A percentile compares a stretch with the other conserved stretches of the same genome.
Evolutionary conservation across 2,329 filamentous ascomycete species (phyloP).

Genomic region (Penicillium sp.): DNA sequence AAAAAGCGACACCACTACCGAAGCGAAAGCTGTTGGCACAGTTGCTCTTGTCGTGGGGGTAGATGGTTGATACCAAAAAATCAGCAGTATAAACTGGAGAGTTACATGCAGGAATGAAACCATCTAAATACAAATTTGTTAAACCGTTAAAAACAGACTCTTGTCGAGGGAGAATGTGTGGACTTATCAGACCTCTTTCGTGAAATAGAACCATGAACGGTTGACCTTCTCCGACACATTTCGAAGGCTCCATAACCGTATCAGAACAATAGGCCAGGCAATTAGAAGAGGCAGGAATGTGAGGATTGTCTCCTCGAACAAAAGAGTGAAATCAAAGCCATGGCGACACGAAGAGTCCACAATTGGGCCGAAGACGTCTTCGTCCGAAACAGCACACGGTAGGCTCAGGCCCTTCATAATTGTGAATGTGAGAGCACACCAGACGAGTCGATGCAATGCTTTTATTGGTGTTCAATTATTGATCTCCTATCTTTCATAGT

Average conservation of each 20-base stretch:
- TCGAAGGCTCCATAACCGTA: constrained; percentile 9
- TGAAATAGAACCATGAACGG: constrained; percentile 19
- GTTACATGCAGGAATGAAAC: constrained; percentile 11
- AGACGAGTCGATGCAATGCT: background rate
- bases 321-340: constrained; percentile 34
- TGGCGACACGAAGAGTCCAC: constrained; percentile 23
- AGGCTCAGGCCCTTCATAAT: constrained; percentile 6
- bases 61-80: constrained; percentile 11
- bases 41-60: constrained; percentile 16
- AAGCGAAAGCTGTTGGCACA: constrained; percentile 5
- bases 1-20: constrained; percentile 4
- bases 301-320: constrained; percentile 33
- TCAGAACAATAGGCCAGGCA: background rate
- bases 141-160: background rate
- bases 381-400: constrained; percentile 15
- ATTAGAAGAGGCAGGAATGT: constrained; percentile 12
- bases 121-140: constrained; percentile 3
- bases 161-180: background rate
- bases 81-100: constrained; percentile 11
- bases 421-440: background rate
- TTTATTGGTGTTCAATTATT: no score
- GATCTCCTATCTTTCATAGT: no score
- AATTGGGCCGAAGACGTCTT: constrained; percentile 29
- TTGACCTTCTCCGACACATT: constrained; percentile 15
- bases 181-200: constrained; percentile 11